Evolutionary conservation across 2,329 filamentous ascomycete genomes (phyloP).

Genomic region (Penicillium palitans): DNA sequence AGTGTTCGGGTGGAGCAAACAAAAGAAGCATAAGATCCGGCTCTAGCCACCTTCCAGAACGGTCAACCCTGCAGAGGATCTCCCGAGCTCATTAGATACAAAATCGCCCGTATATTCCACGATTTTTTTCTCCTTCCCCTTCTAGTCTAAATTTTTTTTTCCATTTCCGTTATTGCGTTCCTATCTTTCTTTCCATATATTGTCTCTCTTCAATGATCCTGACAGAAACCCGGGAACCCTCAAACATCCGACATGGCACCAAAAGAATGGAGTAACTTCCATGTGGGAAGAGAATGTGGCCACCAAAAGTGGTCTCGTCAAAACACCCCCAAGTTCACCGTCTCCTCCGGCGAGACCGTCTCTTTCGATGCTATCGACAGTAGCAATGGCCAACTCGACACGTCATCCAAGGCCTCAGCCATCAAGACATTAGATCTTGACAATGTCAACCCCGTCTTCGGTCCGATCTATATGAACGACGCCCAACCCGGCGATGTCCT

Average conservation of each 20-base stretch:
- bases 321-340: constrained; percentile 47
- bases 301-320: constrained; percentile 54
- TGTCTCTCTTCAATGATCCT: constrained; percentile 17
- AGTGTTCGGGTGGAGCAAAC: constrained; percentile 18
- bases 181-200: background rate
- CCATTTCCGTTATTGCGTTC: background rate
- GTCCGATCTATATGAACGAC: constrained; percentile 52
- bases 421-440: constrained; percentile 45
- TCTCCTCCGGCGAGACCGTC: constrained; percentile 51
- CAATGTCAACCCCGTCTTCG: constrained; percentile 52
- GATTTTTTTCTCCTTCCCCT: background rate
- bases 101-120: constrained; percentile 8
- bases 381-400: constrained; percentile 52
- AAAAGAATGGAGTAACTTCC: constrained; percentile 30
- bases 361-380: constrained; percentile 54
- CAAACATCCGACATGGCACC: constrained; percentile 17
- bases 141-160: constrained; percentile 6
- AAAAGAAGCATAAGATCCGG: constrained; percentile 27
- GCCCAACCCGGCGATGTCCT: constrained; percentile 55
- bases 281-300: constrained; percentile 37
- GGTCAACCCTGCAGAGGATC: constrained; percentile 26
- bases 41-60: constrained; percentile 29
- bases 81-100: constrained; percentile 7
- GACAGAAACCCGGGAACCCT: constrained; percentile 13
- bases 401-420: constrained; percentile 43